Base-by-base conservation (phyloP, 2,329 filamentous ascomycete species). In the Ophiostoma montium region DNA sequence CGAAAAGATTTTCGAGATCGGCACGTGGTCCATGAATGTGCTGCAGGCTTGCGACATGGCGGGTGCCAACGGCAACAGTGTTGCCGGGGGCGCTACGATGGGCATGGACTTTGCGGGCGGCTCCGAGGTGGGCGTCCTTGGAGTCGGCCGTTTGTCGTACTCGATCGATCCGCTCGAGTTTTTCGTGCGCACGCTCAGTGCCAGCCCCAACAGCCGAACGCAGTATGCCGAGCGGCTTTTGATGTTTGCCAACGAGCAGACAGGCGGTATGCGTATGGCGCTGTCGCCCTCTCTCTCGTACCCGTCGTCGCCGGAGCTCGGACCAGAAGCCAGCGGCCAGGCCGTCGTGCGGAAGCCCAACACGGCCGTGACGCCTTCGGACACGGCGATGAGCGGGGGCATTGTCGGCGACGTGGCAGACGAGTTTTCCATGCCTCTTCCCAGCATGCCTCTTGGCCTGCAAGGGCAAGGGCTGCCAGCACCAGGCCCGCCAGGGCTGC, bases 1-100 rank as follows among this genome's bases (percentile, higher is more conserved):
- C 47, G 68, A 70, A 51, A 70, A 71, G 57, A 70, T 71, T n/a
- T 71, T 70, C 50, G 67, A 70, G 53, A 68, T 71, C 36, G 67
- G 66, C 12, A 65, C 63, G 0, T 70, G 67, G 65, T 62, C 65
- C 31, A 66, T 70, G 53, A 68, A 69, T 16, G 65, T 70, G 23
- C 62, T 70, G 45, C 62, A 63, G 31, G 61, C 64, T 0, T 65
- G 61, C 53, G 60, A 65, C 44, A 55, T 53, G 21, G 55, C 58
- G 10, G 56, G 55, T 15, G 48, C 46, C 10, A 39, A 18, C n/a
- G 48, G 53, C 12, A 32, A 31, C 33, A 44, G 41, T 8, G 32
- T 55, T 9, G 50, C 57, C 7, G 58, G 58, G 23, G 42, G 35
- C 15, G 45, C 43, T 13, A 31, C 53, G 3, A 51, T 56, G 50